Conservation (phyloP, 306 rosid genomes). For the Lathyrus aphaca region DNA sequence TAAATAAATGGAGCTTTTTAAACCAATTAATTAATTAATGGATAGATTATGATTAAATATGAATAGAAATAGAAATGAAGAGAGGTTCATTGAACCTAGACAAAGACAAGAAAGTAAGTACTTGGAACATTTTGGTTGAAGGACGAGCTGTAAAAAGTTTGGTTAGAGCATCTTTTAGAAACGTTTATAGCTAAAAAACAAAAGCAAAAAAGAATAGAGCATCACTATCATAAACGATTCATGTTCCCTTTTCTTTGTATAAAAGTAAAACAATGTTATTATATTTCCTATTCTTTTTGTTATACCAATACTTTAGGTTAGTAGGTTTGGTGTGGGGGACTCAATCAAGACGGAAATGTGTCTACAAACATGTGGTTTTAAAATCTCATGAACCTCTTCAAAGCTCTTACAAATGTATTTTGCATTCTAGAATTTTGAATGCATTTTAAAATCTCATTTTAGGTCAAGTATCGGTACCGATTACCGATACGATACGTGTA, state of each 20-base stretch:
- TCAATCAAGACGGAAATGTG: slow-evolving; percentile 30
- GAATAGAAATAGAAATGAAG: neutral
- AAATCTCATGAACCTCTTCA: too few species aligned
- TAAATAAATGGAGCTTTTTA: neutral
- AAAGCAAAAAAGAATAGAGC: slow-evolving; percentile 38
- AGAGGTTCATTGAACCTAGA: slow-evolving; percentile 64
- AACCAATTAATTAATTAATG: neutral
- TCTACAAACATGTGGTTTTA: neutral
- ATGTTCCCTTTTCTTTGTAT: slow-evolving; percentile 14
- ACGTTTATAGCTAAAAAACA: slow-evolving; percentile 34
- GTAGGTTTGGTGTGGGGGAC: neutral
- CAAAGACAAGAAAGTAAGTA: neutral
- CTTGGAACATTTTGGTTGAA: neutral
- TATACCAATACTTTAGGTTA: neutral
- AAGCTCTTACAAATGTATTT: too few species aligned
- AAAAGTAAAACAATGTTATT: neutral
- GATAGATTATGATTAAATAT: neutral
- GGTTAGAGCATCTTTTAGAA: slow-evolving; percentile 38
- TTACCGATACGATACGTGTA: too few species aligned
- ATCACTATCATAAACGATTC: slow-evolving; percentile 32
- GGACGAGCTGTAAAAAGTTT: slow-evolving; percentile 38
- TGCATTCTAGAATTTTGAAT: too few species aligned
- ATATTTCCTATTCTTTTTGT: slow-evolving; percentile 18
- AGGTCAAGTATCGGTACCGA: too few species aligned
- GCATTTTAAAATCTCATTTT: too few species aligned